Conservation (phyloP, 306 rosid species). For the Quercus wislizeni region DNA sequence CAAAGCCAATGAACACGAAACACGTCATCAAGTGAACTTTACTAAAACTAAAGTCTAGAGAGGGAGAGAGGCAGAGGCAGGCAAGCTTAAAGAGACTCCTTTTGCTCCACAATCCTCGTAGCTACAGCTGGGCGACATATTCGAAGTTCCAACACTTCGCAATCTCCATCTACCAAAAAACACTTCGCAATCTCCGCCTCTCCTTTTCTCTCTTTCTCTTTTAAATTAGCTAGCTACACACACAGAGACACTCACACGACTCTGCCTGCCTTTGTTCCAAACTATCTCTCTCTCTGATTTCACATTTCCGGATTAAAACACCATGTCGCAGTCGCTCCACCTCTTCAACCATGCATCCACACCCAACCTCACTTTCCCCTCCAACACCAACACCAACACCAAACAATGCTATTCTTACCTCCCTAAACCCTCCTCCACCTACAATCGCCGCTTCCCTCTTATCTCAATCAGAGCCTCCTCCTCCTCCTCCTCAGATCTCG, state of each 20-base stretch:
- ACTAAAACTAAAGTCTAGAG: no score
- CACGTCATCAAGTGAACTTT: background rate
- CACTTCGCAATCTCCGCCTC: constrained; percentile 11
- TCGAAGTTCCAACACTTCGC: constrained; percentile 7
- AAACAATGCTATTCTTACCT: constrained; percentile 4
- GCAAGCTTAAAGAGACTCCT: no score
- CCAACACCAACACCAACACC: background rate
- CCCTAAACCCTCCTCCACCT: constrained; percentile 23
- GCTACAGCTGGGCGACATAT: constrained; percentile 7
- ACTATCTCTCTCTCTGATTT: background rate
- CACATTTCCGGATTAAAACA: background rate
- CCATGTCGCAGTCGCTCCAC: constrained; percentile 74
- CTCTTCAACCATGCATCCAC: constrained; percentile 25
- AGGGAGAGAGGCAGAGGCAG: no score
- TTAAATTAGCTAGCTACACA: no score
- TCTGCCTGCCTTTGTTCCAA: no score
- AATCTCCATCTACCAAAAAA: background rate
- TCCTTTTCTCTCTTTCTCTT: background rate
- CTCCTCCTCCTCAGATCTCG: constrained; percentile 45
- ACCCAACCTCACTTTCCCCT: constrained; percentile 13
- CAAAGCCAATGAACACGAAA: background rate
- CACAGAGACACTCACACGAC: no score
- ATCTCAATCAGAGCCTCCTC: constrained; percentile 38
- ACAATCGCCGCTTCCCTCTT: constrained; percentile 29
- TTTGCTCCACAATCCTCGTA: no score